A percentile compares a stretch with the other conserved stretches of the same genome.
phyloP scores from a whole-genome alignment of 2,329 filamentous ascomycete species.

The Hymenoscyphus repandus region DNA sequence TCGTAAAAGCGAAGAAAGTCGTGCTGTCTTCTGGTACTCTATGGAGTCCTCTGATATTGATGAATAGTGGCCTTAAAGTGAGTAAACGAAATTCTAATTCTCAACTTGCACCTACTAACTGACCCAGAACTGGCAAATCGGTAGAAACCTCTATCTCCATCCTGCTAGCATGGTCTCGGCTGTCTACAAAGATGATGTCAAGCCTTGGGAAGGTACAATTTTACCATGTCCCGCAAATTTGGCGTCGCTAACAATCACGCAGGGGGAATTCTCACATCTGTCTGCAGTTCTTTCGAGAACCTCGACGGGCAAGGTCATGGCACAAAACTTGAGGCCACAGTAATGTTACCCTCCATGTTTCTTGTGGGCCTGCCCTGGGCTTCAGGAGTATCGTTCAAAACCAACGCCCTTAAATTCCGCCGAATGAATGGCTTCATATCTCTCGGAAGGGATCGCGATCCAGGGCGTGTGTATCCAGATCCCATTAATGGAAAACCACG shows the following conservation, averaged over 20 bases:
- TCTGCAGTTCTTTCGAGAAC: constrained; percentile 74
- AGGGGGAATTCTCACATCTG: constrained; percentile 69
- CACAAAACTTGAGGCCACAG: constrained; percentile 70
- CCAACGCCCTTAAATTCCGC: constrained; percentile 61
- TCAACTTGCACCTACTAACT: constrained; percentile 1
- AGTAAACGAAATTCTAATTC: neutral
- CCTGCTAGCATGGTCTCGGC: constrained; percentile 58
- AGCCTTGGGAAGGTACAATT: constrained; percentile 53
- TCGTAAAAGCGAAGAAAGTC: constrained; percentile 74
- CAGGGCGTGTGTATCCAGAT: constrained; percentile 70
- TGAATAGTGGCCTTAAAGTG: constrained; percentile 70
- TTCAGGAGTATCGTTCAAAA: constrained; percentile 66
- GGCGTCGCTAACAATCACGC: no score
- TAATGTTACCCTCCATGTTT: constrained; percentile 65
- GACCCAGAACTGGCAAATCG: constrained; percentile 66
- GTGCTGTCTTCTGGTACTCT: constrained; percentile 74
- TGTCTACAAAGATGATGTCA: constrained; percentile 64
- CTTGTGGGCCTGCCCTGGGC: constrained; percentile 61
- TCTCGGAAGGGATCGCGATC: constrained; percentile 69
- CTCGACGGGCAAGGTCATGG: constrained; percentile 77
- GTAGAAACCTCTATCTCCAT: constrained; percentile 76
- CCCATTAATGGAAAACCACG: constrained; percentile 57
- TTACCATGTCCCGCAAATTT: no score
- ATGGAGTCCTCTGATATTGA: constrained; percentile 69
- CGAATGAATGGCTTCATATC: constrained; percentile 69